Conservation (phyloP, 1,139 yeast genomes). For the Yamadazyma friedrichii region DNA sequence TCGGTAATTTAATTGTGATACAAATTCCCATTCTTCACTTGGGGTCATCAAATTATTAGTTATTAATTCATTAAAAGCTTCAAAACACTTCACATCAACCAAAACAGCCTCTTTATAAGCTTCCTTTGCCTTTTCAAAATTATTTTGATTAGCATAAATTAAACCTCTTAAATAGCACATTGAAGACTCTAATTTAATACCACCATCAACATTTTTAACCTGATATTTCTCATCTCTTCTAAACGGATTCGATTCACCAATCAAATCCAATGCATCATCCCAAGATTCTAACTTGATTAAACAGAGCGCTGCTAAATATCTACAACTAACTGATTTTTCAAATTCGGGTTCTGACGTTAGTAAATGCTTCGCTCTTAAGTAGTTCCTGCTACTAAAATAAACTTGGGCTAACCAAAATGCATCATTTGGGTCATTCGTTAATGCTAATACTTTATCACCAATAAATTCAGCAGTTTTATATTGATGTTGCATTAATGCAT, state of each 20-base stretch:
- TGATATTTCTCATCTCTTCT: conserved; percentile 36
- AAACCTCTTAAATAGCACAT: conserved; percentile 84
- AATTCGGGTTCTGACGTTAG: conserved; percentile 41
- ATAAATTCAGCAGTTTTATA: conserved; percentile 86
- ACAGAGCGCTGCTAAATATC: conserved; percentile 80
- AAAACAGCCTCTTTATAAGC: conserved; percentile 84
- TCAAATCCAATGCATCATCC: conserved; percentile 86
- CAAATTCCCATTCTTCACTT: conserved; percentile 81
- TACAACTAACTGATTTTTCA: conserved; percentile 61
- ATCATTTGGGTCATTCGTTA: conserved; percentile 85
- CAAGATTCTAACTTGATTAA: conserved; percentile 70
- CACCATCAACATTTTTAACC: conserved; percentile 60
- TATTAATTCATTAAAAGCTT: conserved; percentile 83
- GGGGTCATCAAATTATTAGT: conserved; percentile 78
- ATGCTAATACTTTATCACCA: conserved; percentile 81
- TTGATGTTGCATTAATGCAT: conserved; percentile 90
- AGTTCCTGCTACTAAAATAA: conserved; percentile 71
- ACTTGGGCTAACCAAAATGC: conserved; percentile 98
- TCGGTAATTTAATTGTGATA: conserved; percentile 65
- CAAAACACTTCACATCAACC: conserved; percentile 90
- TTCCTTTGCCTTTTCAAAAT: conserved; percentile 83
- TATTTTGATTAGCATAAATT: conserved; percentile 79
- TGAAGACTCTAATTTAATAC: conserved; percentile 82
- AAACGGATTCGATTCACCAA: conserved; percentile 85
- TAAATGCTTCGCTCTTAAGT: conserved; percentile 73